Percentiles rank a stretch among this genome's conserved stretches.
phyloP scores from a whole-genome alignment of 768 basidiomycete species.

The Suillus subalutaceus region DNA sequence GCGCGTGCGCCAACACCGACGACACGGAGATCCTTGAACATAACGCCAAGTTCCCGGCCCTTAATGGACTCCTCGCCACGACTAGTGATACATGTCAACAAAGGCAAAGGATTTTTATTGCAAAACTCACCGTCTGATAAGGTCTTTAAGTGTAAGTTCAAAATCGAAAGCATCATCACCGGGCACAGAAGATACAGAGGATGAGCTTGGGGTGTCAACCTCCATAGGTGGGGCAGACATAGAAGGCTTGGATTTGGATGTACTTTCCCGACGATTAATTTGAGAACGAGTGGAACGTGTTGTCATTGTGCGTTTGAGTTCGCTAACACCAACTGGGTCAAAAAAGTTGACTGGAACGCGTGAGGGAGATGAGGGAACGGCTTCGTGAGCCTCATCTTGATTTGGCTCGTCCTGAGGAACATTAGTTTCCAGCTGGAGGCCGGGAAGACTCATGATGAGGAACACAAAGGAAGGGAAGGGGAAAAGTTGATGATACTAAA shows the following conservation, averaged over 20 bases:
- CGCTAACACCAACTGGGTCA: constrained; percentile 48
- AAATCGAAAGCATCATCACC: constrained; percentile 35
- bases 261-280: neutral
- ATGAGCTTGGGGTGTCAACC: neutral
- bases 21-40: constrained; percentile 61
- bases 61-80: constrained; percentile 50
- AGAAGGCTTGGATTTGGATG: neutral
- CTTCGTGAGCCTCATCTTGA: neutral
- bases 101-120: neutral
- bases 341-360: constrained; percentile 49
- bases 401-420: neutral
- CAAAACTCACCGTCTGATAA: constrained; percentile 26
- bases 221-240: neutral
- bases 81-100: constrained; percentile 31
- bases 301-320: constrained; percentile 38
- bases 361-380: neutral
- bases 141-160: constrained; percentile 26
- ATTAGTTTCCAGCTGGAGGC: neutral
- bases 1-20: constrained; percentile 60
- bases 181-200: neutral
- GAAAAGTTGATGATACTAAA: neutral
- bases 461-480: neutral
- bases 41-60: constrained; percentile 60
- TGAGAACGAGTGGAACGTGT: constrained; percentile 5
- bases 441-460: neutral